Evolutionary conservation across 208 protist genomes (phyloP), one percentile per base, ranked within the genome.

Genomic region (Acanthamoeba triangularis): DNA sequence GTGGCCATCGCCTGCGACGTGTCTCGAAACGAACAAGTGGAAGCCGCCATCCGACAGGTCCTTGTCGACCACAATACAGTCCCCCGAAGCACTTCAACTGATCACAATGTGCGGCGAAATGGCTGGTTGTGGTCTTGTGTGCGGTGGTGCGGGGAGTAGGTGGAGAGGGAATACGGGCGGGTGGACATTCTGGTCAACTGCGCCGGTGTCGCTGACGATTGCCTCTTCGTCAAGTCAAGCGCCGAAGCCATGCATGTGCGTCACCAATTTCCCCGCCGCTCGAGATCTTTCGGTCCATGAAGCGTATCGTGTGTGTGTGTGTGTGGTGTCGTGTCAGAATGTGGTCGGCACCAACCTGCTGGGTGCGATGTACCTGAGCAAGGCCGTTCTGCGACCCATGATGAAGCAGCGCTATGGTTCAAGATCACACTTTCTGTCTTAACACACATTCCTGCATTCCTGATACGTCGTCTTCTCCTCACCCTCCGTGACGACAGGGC

Each of bases 141-240:
- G 25, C 5, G 23, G 16, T 76, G 16, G 30, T 41, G 67, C 7
- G 16, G 30, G 67, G 61, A 30, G 61, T 30, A 88, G 80, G 49
- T 88, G n/a, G 80, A 88, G 30, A n/a, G 49, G n/a, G 80, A 88
- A n/a, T 88, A 88, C 80, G 80, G 80, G 30, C 41, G 80, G 8
- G 52, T 88, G 10, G 80, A 88, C 35, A 41, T 88, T 13, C 8
- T 88, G 41, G 80, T 88, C 30, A 88, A 88, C 49, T 88, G 80
- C 35, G 80, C 80, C 49, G 80, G 80, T n/a, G 52, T 63, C 28
- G 35, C 80, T 6, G 80, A 88, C 16, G 80, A 88, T 28, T 30
- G 30, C 25, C 80, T 88, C 41, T 88, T 88, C 28, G 80, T 88
- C n/a, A 88, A 88, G 49, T 44, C 80, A 23, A 88, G 49, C 49